Percentiles rank a stretch among this genome's conserved stretches.
These are phyloP conservation scores for Coemansia sp. DNA, from an alignment of 192 early-diverging fungal species.

Conservation along the genomic window DNA sequence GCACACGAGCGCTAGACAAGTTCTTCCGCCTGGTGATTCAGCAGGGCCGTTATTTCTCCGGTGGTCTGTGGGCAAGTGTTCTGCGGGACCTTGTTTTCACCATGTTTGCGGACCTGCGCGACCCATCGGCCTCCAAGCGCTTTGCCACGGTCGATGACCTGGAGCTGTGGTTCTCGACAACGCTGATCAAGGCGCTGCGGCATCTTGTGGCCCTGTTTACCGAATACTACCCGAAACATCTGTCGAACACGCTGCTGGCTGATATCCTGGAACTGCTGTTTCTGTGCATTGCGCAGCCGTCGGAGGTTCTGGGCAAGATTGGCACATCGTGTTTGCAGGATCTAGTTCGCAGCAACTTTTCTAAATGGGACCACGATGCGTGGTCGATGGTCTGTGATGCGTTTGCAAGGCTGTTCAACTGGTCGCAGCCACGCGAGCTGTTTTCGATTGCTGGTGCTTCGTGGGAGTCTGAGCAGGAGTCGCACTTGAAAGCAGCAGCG, in stretches of 20 bases:
- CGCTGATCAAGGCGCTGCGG: conserved; percentile 89
- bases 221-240: conserved; percentile 66
- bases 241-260: conserved; percentile 71
- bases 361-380: conserved; percentile 65
- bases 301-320: conserved; percentile 86
- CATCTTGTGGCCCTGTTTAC: conserved; percentile 86
- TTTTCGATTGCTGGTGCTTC: conserved; percentile 47
- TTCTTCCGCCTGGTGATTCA: conserved; percentile 83
- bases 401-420: conserved; percentile 75
- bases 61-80: conserved; percentile 79
- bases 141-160: conserved; percentile 83
- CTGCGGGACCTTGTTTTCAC: conserved; percentile 85
- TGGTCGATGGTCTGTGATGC: conserved; percentile 75
- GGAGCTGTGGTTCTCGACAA: conserved; percentile 91
- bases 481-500: neutral
- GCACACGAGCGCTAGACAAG: conserved; percentile 80
- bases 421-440: conserved; percentile 70
- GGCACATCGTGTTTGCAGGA: conserved; percentile 91
- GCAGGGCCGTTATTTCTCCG: conserved; percentile 73
- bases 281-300: conserved; percentile 90
- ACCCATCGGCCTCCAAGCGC: conserved; percentile 54
- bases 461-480: conserved; percentile 18
- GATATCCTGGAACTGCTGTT: conserved; percentile 78
- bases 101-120: conserved; percentile 84
- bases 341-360: conserved; percentile 77